Evolutionary conservation across 2,329 filamentous ascomycete species (phyloP), one percentile per base, ranked within the genome.

Genomic region (Emmonsiellopsis sp.): DNA sequence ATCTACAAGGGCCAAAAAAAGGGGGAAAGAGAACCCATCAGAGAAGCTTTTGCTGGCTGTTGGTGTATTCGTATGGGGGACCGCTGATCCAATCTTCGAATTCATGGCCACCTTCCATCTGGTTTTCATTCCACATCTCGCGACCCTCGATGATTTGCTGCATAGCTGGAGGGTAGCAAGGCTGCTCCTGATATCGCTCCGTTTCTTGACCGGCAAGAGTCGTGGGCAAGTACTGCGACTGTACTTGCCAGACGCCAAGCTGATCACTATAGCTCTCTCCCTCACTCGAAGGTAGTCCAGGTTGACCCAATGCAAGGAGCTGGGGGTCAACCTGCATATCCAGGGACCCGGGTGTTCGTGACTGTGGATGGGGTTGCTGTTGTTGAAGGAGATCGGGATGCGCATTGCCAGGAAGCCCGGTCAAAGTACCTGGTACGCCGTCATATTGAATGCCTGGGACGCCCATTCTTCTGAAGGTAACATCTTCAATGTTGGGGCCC

Each of bases 61-160:
- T 49, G 34, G 34, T 33, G 46, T 39, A 49, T 33, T 42, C 37
- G 11, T 31, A 51, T 21, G 49, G 39, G 42, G 40, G 13, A 42
- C 39, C 49, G 52, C 67, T 61, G 57, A 77, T 65, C 73, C 73
- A 76, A 47, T 72, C 70, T 45, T 76, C 73, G 55, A 76, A 74
- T 46, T 77, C 72, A 14, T 71, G 69, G 42, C 67, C 68, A 49
- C 68, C 63, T 46, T 74, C 68, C 52, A 70, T 60, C n/a, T 68
- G 62, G 39, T 53, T 59, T 52, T 70, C 62, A 34, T 58, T 70
- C 61, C 70, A 72, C 39, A 61, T 49, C 59, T 67, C 64, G 59
- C 67, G 60, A 42, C 62, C 53, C 56, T 67, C 61, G 62, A 70
- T 55, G 60, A 66, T 53, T 42, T 39, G 63, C 53, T 73, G 62